Evolutionary conservation across 495 filamentous ascomycete species (phyloP).

Genomic region (Penicillium tannophilum): DNA sequence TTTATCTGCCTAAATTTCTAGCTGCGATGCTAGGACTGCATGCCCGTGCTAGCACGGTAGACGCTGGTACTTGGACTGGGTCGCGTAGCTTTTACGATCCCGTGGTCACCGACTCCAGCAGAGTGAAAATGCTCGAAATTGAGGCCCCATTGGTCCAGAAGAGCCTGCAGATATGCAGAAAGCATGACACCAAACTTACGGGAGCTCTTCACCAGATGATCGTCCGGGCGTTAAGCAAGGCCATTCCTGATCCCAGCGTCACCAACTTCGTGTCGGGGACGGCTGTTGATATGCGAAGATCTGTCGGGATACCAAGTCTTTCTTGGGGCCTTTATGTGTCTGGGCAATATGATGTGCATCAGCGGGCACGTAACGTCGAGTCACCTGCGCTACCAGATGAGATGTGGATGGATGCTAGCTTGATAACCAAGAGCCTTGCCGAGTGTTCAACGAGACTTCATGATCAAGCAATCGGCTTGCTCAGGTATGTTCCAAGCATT

Average conservation of each 20-base stretch:
- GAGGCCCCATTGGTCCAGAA: slow-evolving; percentile 19
- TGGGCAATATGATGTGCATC: slow-evolving; percentile 18
- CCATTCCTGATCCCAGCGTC: slow-evolving; percentile 11
- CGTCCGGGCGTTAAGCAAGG: slow-evolving; percentile 24
- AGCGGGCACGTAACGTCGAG: neutral
- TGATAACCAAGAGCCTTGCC: slow-evolving; percentile 24
- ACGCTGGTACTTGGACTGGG: slow-evolving; percentile 28
- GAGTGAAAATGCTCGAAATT: slow-evolving; percentile 24
- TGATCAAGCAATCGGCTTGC: slow-evolving; percentile 29
- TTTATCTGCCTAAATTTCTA: slow-evolving; percentile 18
- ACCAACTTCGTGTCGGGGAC: slow-evolving; percentile 29
- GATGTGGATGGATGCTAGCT: slow-evolving; percentile 23
- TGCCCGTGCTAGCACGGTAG: slow-evolving; percentile 20
- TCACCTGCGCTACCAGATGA: slow-evolving; percentile 17
- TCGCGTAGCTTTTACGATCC: slow-evolving; percentile 23
- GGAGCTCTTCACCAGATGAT: slow-evolving; percentile 25
- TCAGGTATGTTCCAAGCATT: slow-evolving; percentile 28
- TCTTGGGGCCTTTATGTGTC: slow-evolving; percentile 27
- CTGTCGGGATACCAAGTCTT: slow-evolving; percentile 17
- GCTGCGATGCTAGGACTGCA: slow-evolving; percentile 19
- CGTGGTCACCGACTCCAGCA: neutral
- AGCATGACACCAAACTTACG: slow-evolving; percentile 25
- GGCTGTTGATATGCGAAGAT: slow-evolving; percentile 27
- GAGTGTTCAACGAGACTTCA: slow-evolving; percentile 20
- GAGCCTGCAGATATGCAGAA: slow-evolving; percentile 15